Conservation (phyloP, 2,329 filamentous ascomycete species). For the Aspergillus tamarii region DNA sequence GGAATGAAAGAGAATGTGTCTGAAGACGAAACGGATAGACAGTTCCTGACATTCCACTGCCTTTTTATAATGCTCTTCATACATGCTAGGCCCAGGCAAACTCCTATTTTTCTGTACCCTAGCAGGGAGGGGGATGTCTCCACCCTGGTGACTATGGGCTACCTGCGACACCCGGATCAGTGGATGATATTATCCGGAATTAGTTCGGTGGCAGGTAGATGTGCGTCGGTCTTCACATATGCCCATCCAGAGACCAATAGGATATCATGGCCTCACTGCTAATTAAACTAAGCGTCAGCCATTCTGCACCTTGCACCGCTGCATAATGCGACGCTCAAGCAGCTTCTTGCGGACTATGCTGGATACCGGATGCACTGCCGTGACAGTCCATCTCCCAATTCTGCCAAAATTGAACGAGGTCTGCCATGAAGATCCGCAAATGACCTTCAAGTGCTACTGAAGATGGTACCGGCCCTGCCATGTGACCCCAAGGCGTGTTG, state of each 20-base stretch:
- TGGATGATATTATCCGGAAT: slow-evolving; percentile 14
- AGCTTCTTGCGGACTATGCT: not conserved
- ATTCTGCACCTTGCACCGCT: slow-evolving; percentile 1
- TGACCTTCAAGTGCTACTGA: not conserved
- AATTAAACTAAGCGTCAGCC: slow-evolving; percentile 3
- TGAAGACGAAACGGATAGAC: slow-evolving; percentile 5
- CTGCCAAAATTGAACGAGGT: not conserved
- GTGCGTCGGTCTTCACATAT: not conserved
- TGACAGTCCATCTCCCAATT: not conserved
- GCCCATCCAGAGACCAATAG: not conserved
- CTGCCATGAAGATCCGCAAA: not conserved
- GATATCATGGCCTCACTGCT: not conserved
- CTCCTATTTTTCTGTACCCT: not conserved
- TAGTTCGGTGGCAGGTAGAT: slow-evolving; percentile 5
- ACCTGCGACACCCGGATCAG: slow-evolving; percentile 9
- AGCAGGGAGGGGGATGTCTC: not conserved
- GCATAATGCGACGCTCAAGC: not conserved
- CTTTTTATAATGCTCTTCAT: slow-evolving; percentile 21
- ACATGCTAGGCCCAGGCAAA: not conserved
- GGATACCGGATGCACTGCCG: slow-evolving; percentile 3
- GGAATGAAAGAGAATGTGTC: slow-evolving; percentile 5
- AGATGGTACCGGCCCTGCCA: not conserved
- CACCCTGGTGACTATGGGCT: slow-evolving; percentile 4
- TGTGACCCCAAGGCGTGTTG: not conserved
- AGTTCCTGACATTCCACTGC: not conserved